These are phyloP conservation scores for Lithohypha guttulata DNA, from an alignment of 2,329 filamentous ascomycete species.

Conservation along the genomic window DNA sequence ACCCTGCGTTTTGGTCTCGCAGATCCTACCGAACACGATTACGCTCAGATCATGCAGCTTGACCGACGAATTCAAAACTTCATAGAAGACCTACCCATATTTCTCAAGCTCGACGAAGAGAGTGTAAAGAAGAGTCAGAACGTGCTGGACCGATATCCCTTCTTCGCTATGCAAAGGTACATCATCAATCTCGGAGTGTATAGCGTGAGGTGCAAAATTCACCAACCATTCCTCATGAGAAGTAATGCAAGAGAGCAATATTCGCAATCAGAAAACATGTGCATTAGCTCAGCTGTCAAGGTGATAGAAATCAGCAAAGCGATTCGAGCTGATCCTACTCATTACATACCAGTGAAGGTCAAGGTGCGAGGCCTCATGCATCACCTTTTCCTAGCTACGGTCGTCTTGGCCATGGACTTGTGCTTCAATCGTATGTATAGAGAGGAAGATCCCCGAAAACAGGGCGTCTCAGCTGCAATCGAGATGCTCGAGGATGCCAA, in stretches of 20 bases:
- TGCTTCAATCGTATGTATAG: conserved; percentile 33
- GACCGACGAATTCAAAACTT: conserved; percentile 28
- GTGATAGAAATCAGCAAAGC: conserved; percentile 29
- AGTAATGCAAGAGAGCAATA: conserved; percentile 27
- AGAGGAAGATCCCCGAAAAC: conserved; percentile 26
- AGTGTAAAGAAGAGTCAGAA: conserved; percentile 22
- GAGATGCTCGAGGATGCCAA: conserved; percentile 30
- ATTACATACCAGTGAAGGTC: conserved; percentile 17
- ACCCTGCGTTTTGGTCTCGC: conserved; percentile 23
- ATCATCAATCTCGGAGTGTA: conserved; percentile 28
- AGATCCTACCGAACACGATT: conserved; percentile 24
- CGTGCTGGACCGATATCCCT: conserved; percentile 25
- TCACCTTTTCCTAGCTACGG: conserved; percentile 32
- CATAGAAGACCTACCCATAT: conserved; percentile 26
- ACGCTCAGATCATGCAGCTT: conserved; percentile 30
- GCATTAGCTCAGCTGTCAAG: conserved; percentile 29
- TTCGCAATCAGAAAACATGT: conserved; percentile 30
- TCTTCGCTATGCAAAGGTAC: conserved; percentile 28
- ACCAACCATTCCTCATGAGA: conserved; percentile 31
- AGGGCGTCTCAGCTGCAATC: conserved; percentile 31
- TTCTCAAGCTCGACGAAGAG: conserved; percentile 28
- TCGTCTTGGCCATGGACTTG: conserved; percentile 30
- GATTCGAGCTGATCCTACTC: conserved; percentile 22
- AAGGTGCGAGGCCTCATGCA: conserved; percentile 26
- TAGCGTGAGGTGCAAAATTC: conserved; percentile 30